These are phyloP conservation scores for Mortierella sp. DNA, from an alignment of 371 early-diverging fungal species.

Conservation along the genomic window DNA sequence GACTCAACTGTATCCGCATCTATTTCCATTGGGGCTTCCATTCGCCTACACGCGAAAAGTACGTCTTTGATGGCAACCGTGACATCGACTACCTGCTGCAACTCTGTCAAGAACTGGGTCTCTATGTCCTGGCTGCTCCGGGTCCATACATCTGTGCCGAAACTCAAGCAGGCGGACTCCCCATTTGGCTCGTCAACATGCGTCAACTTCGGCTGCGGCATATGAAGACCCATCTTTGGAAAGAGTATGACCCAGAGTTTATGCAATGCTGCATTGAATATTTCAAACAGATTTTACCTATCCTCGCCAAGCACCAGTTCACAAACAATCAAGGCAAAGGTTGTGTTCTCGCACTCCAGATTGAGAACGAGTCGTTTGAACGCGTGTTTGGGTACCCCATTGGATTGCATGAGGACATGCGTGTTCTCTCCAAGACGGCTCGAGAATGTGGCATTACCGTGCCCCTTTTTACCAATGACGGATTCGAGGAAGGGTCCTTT, in stretches of 20 bases:
- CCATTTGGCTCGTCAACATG: constrained; percentile 85
- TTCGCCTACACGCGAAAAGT: constrained; percentile 79
- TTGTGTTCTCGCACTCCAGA: constrained; percentile 80
- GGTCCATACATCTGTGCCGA: constrained; percentile 93
- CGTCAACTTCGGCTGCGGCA: constrained; percentile 81
- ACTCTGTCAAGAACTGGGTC: constrained; percentile 77
- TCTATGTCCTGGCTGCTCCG: constrained; percentile 87
- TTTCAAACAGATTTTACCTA: constrained; percentile 78
- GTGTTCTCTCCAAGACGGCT: constrained; percentile 78
- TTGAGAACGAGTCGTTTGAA: constrained; percentile 86
- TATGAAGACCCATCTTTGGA: constrained; percentile 71
- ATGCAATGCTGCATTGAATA: constrained; percentile 78
- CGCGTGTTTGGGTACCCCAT: constrained; percentile 71
- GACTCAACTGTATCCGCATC: constrained; percentile 86
- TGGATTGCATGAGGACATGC: constrained; percentile 87
- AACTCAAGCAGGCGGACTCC: constrained; percentile 88
- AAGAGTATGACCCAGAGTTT: constrained; percentile 74
- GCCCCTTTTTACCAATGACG: constrained; percentile 87
- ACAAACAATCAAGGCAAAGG: constrained; percentile 70
- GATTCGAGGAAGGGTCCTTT: constrained; percentile 75
- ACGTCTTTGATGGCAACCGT: constrained; percentile 80
- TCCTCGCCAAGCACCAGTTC: constrained; percentile 83
- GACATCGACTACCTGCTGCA: constrained; percentile 78
- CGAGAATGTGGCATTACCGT: constrained; percentile 82
- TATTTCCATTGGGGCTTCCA: constrained; percentile 94